These are phyloP conservation scores for Athelia psychrophila DNA, from an alignment of 1,284 basidiomycete species.

Conservation along the genomic window DNA sequence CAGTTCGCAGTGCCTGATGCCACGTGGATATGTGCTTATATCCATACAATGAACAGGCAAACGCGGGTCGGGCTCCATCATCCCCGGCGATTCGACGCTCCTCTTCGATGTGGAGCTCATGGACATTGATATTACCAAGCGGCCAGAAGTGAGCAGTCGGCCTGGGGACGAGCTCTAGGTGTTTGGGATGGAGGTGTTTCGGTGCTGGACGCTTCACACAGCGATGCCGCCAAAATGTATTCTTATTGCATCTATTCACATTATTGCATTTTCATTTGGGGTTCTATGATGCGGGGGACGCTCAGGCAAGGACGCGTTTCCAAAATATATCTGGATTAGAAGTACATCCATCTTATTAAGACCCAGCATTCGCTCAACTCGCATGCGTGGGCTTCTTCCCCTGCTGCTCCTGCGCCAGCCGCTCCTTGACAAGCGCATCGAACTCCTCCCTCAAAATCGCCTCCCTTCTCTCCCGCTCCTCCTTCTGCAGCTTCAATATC, in stretches of 20 bases:
- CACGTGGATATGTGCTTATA: neutral
- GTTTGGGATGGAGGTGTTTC: neutral
- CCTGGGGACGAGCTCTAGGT: constrained; percentile 46
- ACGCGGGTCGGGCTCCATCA: constrained; percentile 73
- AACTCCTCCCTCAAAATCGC: constrained; percentile 78
- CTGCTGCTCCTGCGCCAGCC: constrained; percentile 36
- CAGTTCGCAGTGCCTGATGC: constrained; percentile 19
- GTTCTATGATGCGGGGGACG: too few relatives aligned
- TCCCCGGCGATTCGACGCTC: constrained; percentile 82
- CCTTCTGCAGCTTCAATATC: constrained; percentile 89
- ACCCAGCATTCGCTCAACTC: too few relatives aligned
- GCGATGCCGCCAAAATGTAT: neutral
- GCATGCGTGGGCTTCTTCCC: too few relatives aligned
- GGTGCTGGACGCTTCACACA: constrained; percentile 3
- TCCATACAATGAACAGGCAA: constrained; percentile 45
- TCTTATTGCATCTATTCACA: too few relatives aligned
- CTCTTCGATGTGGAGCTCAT: constrained; percentile 89
- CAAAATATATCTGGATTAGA: too few relatives aligned
- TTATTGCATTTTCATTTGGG: too few relatives aligned
- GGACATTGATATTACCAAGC: constrained; percentile 33
- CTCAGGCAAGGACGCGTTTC: too few relatives aligned
- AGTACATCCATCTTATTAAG: too few relatives aligned
- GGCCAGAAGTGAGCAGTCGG: neutral
- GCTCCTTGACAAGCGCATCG: constrained; percentile 74
- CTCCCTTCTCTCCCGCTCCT: constrained; percentile 91